Percentiles rank a stretch among this genome's conserved stretches.
phyloP scores from a whole-genome alignment of 169 alveolate genomes.

The Cryptosporidium felis region DNA sequence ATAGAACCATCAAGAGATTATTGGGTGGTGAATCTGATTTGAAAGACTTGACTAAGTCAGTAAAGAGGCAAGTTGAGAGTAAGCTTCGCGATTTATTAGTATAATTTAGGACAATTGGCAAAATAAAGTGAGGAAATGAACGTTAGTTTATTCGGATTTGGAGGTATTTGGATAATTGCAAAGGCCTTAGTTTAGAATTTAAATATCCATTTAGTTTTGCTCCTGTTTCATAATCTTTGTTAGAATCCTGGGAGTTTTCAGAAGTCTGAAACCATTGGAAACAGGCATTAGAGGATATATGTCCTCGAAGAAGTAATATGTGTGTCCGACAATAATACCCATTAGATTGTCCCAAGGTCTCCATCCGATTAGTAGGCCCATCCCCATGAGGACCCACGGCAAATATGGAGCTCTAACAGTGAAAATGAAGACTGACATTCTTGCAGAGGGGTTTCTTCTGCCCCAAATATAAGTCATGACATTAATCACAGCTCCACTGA shows the following conservation, averaged over 20 bases:
- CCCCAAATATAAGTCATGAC: slow-evolving; percentile 93
- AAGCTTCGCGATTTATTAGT: no score
- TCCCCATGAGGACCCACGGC: slow-evolving; percentile 86
- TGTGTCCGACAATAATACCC: slow-evolving; percentile 90
- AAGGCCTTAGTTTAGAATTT: no score
- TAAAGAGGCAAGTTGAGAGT: no score
- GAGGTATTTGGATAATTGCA: no score
- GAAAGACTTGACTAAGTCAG: no score
- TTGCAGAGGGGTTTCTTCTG: slow-evolving; percentile 86
- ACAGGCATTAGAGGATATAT: slow-evolving; percentile 90
- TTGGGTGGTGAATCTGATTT: no score
- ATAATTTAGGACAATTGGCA: no score
- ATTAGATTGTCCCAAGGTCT: slow-evolving; percentile 84
- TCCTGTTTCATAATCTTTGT: slow-evolving; percentile 67
- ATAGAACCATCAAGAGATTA: no score
- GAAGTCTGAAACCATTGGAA: slow-evolving; percentile 83
- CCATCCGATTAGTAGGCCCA: slow-evolving; percentile 86
- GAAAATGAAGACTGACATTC: slow-evolving; percentile 85
- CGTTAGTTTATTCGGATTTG: no score
- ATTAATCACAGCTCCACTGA: slow-evolving; percentile 90
- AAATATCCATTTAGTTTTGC: slow-evolving; percentile 55
- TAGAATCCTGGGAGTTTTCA: slow-evolving; percentile 85
- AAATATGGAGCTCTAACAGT: slow-evolving; percentile 90
- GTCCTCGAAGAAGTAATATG: slow-evolving; percentile 89
- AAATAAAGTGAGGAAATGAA: no score